phyloP scores from a whole-genome alignment of 2,329 filamentous ascomycete species.

The Cercospora sp. region DNA sequence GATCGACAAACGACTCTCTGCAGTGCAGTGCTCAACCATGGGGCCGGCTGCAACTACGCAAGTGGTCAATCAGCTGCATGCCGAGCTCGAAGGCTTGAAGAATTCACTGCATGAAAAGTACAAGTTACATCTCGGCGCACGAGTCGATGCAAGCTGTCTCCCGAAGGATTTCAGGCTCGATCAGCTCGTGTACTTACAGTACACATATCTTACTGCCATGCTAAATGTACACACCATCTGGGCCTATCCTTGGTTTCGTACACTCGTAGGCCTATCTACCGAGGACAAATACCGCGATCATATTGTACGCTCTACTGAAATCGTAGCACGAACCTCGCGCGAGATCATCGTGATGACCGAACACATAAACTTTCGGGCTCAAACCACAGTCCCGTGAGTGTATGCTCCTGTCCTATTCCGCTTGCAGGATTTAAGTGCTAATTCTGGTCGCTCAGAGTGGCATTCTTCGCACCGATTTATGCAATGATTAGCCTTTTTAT shows the following conservation, averaged over 20 bases:
- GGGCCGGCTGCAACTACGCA: not conserved
- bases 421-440: not conserved
- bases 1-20: not conserved
- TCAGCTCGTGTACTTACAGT: not conserved
- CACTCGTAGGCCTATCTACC: not conserved
- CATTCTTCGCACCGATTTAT: not conserved
- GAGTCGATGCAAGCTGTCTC: not conserved
- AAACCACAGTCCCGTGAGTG: not conserved
- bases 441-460: not conserved
- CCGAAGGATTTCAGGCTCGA: not conserved
- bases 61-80: not conserved
- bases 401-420: not conserved
- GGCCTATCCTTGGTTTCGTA: not conserved
- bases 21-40: not conserved
- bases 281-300: not conserved
- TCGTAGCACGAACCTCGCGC: not conserved
- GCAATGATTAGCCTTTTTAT: not conserved
- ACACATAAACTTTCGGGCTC: not conserved
- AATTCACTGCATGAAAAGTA: not conserved
- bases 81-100: not conserved
- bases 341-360: not conserved
- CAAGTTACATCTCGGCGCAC: not conserved
- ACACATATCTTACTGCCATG: not conserved
- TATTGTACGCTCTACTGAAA: not conserved
- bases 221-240: not conserved